phyloP scores from a whole-genome alignment of 208 protist genomes.

The Trypanosoma platydactyli region DNA sequence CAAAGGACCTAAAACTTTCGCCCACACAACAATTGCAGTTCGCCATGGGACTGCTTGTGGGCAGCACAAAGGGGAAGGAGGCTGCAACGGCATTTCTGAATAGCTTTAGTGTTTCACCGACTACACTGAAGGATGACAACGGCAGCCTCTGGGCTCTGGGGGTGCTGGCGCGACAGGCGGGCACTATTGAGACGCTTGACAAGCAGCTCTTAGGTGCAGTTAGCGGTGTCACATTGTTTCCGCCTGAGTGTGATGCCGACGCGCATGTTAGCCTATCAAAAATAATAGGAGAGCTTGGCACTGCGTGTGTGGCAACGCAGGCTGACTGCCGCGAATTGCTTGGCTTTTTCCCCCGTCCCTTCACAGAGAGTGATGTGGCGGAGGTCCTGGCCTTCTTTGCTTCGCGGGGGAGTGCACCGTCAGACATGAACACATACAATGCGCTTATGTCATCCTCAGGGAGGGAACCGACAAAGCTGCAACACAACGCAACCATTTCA shows the following conservation, averaged over 20 bases:
- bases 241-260: constrained; percentile 28
- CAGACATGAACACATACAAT: constrained; percentile 76
- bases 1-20: constrained; percentile 60
- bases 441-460: constrained; percentile 69
- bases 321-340: constrained; percentile 81
- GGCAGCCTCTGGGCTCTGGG: constrained; percentile 45
- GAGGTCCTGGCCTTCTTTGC: constrained; percentile 87
- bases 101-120: constrained; percentile 49
- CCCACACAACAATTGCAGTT: constrained; percentile 76
- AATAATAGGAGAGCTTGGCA: constrained; percentile 81
- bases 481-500: constrained; percentile 59
- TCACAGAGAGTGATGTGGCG: constrained; percentile 81
- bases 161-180: constrained; percentile 68
- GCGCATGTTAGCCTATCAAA: constrained; percentile 71
- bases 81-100: constrained; percentile 63
- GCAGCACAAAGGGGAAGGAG: constrained; percentile 49
- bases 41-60: constrained; percentile 61
- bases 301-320: constrained; percentile 79
- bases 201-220: constrained; percentile 41
- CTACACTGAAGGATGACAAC: constrained; percentile 55
- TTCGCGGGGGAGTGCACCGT: constrained; percentile 58
- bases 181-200: constrained; percentile 36
- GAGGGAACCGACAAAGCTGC: constrained; percentile 59
- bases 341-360: constrained; percentile 67
- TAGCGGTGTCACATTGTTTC: constrained; percentile 29